A percentile compares a stretch with the other conserved stretches of the same genome.
Conservation (phyloP, 176 grass and related monocot genomes). For the Hsuehochloa calcarea region DNA sequence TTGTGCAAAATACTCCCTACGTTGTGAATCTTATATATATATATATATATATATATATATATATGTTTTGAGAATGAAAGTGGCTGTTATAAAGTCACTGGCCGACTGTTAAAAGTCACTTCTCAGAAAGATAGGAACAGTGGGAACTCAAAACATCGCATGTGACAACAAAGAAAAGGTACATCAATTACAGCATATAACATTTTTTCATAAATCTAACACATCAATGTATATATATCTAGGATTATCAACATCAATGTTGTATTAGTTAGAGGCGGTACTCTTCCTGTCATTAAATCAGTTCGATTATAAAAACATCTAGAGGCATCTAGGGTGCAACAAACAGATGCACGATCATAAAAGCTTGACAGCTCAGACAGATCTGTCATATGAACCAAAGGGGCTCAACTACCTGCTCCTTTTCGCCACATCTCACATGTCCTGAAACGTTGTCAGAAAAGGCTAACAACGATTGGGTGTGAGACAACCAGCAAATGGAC, state of each 20-base stretch:
- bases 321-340: conserved; percentile 12
- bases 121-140: conserved; percentile 19
- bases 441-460: conserved; percentile 37
- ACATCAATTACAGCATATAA: not conserved
- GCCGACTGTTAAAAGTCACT: not conserved
- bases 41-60: too few species aligned
- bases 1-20: too few species aligned
- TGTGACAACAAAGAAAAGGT: not conserved
- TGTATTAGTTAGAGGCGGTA: conserved; percentile 18
- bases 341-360: conserved; percentile 29
- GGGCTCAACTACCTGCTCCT: conserved; percentile 30
- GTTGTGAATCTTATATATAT: too few species aligned
- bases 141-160: conserved; percentile 3
- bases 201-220: not conserved
- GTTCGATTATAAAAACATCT: not conserved
- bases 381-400: conserved; percentile 37
- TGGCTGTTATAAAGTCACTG: conserved; percentile 7
- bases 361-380: conserved; percentile 18
- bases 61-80: conserved; percentile 7
- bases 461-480: conserved; percentile 32
- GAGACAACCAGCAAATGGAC: conserved; percentile 23
- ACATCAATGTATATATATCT: not conserved
- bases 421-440: conserved; percentile 38
- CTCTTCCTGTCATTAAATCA: conserved; percentile 22
- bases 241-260: not conserved